Evolutionary conservation across 2,329 filamentous ascomycete species (phyloP).

Genomic region (Aspergillus sp.): DNA sequence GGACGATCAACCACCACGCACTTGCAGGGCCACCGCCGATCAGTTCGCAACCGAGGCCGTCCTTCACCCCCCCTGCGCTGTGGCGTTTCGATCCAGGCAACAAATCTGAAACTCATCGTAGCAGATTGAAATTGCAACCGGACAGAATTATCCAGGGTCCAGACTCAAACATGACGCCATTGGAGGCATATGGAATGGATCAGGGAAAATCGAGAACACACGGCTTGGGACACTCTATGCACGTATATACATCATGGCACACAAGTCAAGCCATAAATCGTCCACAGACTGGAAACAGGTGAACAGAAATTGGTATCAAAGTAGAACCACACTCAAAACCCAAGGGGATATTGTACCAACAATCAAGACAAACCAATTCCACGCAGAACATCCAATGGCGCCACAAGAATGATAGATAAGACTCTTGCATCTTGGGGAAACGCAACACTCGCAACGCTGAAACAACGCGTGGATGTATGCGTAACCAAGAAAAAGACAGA

Average conservation of each 20-base stretch:
- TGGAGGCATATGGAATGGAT: neutral
- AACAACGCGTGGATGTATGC: neutral
- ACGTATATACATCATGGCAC: neutral
- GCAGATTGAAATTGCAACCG: no score
- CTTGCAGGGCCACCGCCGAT: neutral
- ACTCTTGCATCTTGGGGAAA: neutral
- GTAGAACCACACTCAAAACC: neutral
- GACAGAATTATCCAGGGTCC: no score
- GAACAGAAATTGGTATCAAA: neutral
- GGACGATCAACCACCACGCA: neutral
- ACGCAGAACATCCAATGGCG: neutral
- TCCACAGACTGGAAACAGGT: neutral
- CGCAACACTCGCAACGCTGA: neutral
- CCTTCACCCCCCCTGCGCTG: neutral
- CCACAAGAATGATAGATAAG: neutral
- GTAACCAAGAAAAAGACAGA: neutral
- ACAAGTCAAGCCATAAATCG: neutral
- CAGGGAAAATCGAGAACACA: neutral
- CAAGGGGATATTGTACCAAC: neutral
- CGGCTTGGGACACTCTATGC: neutral
- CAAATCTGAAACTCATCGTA: no score
- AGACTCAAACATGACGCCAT: neutral
- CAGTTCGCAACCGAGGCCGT: neutral
- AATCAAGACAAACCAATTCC: neutral
- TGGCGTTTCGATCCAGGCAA: neutral